Base-by-base conservation (phyloP, 129 eudicot species). In the Tagetes patula region DNA sequence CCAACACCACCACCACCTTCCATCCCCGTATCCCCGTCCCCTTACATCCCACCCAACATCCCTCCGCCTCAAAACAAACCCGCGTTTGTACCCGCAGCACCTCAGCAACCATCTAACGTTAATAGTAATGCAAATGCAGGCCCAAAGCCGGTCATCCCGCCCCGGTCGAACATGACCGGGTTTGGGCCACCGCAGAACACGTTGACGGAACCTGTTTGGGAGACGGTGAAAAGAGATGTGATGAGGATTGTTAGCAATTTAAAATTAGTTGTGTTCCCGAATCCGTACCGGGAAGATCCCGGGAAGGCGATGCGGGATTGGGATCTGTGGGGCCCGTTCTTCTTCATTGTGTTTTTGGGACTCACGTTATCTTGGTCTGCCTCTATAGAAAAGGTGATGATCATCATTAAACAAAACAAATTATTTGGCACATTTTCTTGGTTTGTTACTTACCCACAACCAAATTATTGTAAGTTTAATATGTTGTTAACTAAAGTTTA, bases 311-410 rank as follows among this genome's bases (percentile, higher is more conserved):
- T 93, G 83, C 74, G 98, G 55, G 98, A 93, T 86, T 93, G 98
- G 98, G 98, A 93, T 86, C 86, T 93, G 0, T 93, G 98, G 98
- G 98, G 98, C 0, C 98, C 98, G 0, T 93, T 93, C 47, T 93
- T 90, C 87, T 93, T 93, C 75, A 93, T 93, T 72, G 98, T 93
- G 39, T 93, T 93, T 82, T 84, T 93, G 2, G 98, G 98, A 5
- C 91, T 90, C 55, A 78, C 85, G 10, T 81, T 93, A 53, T 93
- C 98, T 0, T 93, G 98, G 98, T 90, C 96, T 56, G 98, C 98
- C 37, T 90, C 98, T 3, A 90, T 90, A 14, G 88, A 90, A 84
- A 93, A 93, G 96, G 98, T 92, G 38, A 61, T 47, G 43, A 40
- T 40, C 5, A 40, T 40, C 27, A 20, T 20, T 20, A 20, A 20